Conservation (phyloP, 352 stramenopile species). For the Phytophthora agathidicida region DNA sequence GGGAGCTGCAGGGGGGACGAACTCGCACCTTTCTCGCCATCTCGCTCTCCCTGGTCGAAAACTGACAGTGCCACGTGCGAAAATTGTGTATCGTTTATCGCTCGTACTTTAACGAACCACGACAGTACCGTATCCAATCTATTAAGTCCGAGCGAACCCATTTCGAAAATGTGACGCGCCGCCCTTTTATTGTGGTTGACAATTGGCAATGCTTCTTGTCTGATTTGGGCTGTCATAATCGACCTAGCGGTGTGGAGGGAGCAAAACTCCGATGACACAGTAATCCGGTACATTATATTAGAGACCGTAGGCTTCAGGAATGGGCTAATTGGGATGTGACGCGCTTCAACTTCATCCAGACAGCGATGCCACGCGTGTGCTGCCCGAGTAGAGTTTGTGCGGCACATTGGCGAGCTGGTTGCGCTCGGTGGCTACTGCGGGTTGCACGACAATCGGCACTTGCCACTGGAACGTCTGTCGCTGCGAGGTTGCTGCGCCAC, state of each 20-base stretch:
- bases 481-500: slow-evolving; percentile 2
- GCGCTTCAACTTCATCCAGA: too few species aligned
- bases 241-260: too few species aligned
- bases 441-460: slow-evolving; percentile 54
- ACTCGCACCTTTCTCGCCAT: slow-evolving; percentile 45
- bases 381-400: slow-evolving; percentile 60
- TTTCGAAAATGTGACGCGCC: slow-evolving; percentile 23
- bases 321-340: too few species aligned
- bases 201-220: too few species aligned
- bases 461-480: slow-evolving; percentile 63
- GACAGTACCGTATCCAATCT: neutral
- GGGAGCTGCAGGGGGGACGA: neutral
- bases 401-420: slow-evolving; percentile 57
- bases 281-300: too few species aligned
- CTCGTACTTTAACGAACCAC: slow-evolving; percentile 12
- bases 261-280: too few species aligned
- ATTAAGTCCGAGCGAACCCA: neutral
- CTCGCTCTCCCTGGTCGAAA: slow-evolving; percentile 20
- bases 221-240: too few species aligned
- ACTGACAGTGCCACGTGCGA: slow-evolving; percentile 25
- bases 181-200: too few species aligned
- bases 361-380: slow-evolving; percentile 35
- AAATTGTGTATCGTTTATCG: slow-evolving; percentile 1
- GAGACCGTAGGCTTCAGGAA: too few species aligned
- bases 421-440: slow-evolving; percentile 31